Evolutionary conservation across 129 eudicot genomes (phyloP).

Genomic region (Chrysanthemum seticuspe): DNA sequence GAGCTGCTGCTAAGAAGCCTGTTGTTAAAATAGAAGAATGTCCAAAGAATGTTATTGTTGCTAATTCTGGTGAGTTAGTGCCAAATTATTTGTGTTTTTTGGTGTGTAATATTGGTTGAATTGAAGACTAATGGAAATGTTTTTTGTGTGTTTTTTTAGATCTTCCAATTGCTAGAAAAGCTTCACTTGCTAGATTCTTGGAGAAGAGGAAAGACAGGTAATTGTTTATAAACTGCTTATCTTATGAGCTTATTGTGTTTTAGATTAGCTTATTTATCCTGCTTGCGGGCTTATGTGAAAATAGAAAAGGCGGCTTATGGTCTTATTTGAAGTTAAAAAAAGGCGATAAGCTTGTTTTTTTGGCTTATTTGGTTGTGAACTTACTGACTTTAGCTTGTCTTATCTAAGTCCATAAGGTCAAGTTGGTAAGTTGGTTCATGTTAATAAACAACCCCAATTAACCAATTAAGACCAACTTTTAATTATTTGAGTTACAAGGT

Average conservation of each 20-base stretch:
- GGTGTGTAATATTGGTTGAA: not conserved
- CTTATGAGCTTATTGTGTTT: not conserved
- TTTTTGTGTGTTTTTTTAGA: conserved; percentile 36
- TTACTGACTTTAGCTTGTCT: too few relatives aligned
- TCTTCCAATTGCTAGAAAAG: conserved; percentile 91
- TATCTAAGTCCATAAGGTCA: too few relatives aligned
- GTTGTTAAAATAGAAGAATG: conserved; percentile 40
- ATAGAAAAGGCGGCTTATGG: too few relatives aligned
- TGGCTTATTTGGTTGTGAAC: too few relatives aligned
- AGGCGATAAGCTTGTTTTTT: too few relatives aligned
- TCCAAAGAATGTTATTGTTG: conserved; percentile 23
- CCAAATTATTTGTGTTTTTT: not conserved
- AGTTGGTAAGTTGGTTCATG: too few relatives aligned
- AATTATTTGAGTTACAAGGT: not conserved
- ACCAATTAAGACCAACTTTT: too few relatives aligned
- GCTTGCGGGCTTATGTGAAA: too few relatives aligned
- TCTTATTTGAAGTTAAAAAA: too few relatives aligned
- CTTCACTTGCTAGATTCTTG: conserved; percentile 77
- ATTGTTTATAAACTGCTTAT: not conserved
- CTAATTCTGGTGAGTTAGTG: conserved; percentile 32
- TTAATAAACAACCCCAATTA: too few relatives aligned
- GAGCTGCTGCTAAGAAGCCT: conserved; percentile 22
- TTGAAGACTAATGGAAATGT: not conserved
- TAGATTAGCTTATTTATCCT: too few relatives aligned
- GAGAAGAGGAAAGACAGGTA: conserved; percentile 91